phyloP scores from a whole-genome alignment of 2,329 filamentous ascomycete genomes.

The Colletotrichum tanaceti region DNA sequence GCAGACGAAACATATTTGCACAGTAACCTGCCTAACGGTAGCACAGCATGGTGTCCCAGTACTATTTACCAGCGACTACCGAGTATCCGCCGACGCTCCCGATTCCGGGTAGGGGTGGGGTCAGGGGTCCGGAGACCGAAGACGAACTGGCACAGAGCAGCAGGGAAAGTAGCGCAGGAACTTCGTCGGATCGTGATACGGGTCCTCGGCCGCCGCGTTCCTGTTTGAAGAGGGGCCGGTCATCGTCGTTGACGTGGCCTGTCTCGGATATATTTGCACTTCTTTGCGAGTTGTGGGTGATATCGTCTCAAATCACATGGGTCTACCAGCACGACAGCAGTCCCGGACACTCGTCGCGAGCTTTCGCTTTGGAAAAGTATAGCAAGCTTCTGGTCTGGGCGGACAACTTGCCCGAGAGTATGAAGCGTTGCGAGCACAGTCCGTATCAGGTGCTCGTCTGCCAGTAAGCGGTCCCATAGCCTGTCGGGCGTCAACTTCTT shows the following conservation, averaged over 20 bases:
- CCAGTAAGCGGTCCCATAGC: slow-evolving; percentile 47
- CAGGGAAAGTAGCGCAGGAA: not conserved
- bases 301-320: slow-evolving; percentile 49
- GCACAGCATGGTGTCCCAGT: slow-evolving; percentile 28
- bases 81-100: slow-evolving; percentile 34
- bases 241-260: slow-evolving; percentile 7
- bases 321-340: slow-evolving; percentile 45
- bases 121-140: not conserved
- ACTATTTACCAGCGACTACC: slow-evolving; percentile 34
- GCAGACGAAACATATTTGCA: not conserved
- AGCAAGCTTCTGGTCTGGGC: slow-evolving; percentile 53
- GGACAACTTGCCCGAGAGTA: slow-evolving; percentile 46
- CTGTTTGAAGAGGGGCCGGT: slow-evolving; percentile 5
- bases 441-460: slow-evolving; percentile 51
- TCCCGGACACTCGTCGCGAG: slow-evolving; percentile 35
- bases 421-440: slow-evolving; percentile 46
- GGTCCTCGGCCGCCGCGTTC: not conserved
- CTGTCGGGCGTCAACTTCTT: not conserved
- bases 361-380: slow-evolving; percentile 52
- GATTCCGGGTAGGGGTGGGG: slow-evolving; percentile 20
- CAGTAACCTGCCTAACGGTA: not conserved
- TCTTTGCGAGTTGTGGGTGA: slow-evolving; percentile 52
- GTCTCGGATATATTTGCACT: slow-evolving; percentile 47
- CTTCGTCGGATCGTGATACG: not conserved
- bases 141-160: not conserved